phyloP scores from a whole-genome alignment of 1,284 basidiomycete genomes.

The Psilocybe mexicana region DNA sequence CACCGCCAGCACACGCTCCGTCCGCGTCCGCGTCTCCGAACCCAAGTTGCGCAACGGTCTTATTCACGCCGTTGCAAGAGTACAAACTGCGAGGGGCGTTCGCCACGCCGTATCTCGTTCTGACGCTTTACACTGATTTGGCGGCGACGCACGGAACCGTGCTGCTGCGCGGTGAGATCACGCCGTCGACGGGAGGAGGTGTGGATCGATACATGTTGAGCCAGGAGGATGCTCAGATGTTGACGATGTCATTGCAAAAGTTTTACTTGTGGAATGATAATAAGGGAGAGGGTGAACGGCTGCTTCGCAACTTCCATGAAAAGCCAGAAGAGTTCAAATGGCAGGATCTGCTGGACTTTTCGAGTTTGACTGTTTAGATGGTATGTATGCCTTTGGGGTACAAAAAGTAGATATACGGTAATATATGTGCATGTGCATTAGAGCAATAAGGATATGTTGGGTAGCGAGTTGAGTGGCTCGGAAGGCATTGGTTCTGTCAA shows the following conservation, averaged over 20 bases:
- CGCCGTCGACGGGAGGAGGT: conserved; percentile 47
- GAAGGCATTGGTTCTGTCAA: conserved; percentile 7
- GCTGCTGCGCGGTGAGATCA: conserved; percentile 91
- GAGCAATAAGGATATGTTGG: neutral
- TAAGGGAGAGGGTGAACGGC: conserved; percentile 37
- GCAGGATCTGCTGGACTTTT: conserved; percentile 64
- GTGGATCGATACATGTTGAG: conserved; percentile 58
- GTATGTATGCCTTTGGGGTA: no score
- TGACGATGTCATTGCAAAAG: conserved; percentile 77
- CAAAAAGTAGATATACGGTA: conserved; percentile 1
- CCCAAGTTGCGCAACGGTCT: conserved; percentile 64
- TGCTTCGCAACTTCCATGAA: conserved; percentile 74
- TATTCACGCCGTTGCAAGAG: conserved; percentile 94
- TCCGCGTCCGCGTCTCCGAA: conserved; percentile 33
- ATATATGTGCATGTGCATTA: neutral
- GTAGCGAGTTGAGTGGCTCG: no score
- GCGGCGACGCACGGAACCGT: conserved; percentile 80
- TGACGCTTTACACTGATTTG: conserved; percentile 94
- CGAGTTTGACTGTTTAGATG: conserved; percentile 28
- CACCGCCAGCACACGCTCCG: conserved; percentile 25
- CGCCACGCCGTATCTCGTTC: conserved; percentile 88
- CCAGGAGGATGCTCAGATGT: conserved; percentile 80
- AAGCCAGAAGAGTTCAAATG: conserved; percentile 72
- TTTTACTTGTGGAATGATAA: conserved; percentile 75
- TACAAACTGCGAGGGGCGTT: conserved; percentile 88